Conservation (phyloP, 2,329 filamentous ascomycete genomes). For the Penicillium sp. region DNA sequence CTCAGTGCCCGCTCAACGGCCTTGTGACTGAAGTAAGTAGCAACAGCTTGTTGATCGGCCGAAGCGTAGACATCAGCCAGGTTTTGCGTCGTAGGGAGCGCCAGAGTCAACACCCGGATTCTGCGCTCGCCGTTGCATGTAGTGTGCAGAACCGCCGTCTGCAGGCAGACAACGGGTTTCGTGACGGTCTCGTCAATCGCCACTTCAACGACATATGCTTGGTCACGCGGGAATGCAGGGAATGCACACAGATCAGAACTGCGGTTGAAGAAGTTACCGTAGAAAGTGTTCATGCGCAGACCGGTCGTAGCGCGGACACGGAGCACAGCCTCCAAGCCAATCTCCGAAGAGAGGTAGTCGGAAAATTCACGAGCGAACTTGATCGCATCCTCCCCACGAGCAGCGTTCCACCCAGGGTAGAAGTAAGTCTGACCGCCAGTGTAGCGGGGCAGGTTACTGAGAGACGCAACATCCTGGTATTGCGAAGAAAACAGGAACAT, state of each 20-base stretch:
- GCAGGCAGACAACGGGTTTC: conserved; percentile 84
- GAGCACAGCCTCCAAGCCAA: conserved; percentile 89
- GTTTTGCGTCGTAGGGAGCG: conserved; percentile 83
- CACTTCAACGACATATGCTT: conserved; percentile 95
- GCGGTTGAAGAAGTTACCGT: conserved; percentile 98
- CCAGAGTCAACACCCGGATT: conserved; percentile 87
- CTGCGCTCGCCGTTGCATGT: conserved; percentile 95
- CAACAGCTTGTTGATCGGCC: conserved; percentile 86
- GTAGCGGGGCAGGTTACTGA: conserved; percentile 90
- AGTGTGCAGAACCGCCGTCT: conserved; percentile 90
- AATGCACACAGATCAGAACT: conserved; percentile 96
- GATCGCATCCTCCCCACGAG: conserved; percentile 85
- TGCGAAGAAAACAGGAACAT: conserved; percentile 98
- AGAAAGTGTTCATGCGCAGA: conserved; percentile 92
- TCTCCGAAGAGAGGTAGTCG: conserved; percentile 91
- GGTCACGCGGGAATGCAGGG: conserved; percentile 92
- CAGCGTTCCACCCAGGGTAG: conserved; percentile 96
- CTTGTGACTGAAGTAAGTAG: conserved; percentile 93
- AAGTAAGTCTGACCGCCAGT: conserved; percentile 97
- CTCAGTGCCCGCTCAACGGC: conserved; percentile 86
- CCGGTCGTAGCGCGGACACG: conserved; percentile 94
- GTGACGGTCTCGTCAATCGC: conserved; percentile 91
- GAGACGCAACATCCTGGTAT: conserved; percentile 92
- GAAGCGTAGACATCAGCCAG: conserved; percentile 87
- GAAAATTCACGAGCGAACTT: conserved; percentile 97